A percentile compares a stretch with the other conserved stretches of the same genome.
phyloP scores from a whole-genome alignment of 495 filamentous ascomycete species.

The Poronia punctata region DNA sequence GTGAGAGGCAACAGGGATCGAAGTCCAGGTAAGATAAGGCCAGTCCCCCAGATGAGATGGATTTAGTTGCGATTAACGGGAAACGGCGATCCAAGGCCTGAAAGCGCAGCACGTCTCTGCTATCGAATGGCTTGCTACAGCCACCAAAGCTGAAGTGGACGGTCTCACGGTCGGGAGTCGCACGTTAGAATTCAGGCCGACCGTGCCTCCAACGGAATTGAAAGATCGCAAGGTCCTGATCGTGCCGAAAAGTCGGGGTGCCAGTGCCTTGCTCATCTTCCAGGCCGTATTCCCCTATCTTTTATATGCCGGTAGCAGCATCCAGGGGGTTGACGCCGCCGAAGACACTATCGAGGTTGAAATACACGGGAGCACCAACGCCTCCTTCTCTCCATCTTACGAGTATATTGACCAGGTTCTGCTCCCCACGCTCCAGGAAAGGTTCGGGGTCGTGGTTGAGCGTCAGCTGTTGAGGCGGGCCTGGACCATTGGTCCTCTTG shows the following conservation, averaged over 20 bases:
- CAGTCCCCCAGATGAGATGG: background rate
- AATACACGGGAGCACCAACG: slow-evolving; percentile 74
- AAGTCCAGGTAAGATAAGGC: slow-evolving; percentile 30
- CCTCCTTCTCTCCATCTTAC: slow-evolving; percentile 61
- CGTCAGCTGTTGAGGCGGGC: slow-evolving; percentile 52
- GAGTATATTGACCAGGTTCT: slow-evolving; percentile 76
- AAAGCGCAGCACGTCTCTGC: slow-evolving; percentile 70
- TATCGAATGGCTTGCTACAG: slow-evolving; percentile 56
- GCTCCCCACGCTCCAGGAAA: slow-evolving; percentile 55
- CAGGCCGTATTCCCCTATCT: slow-evolving; percentile 79
- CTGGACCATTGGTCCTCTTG: slow-evolving; percentile 56
- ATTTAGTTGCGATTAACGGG: background rate
- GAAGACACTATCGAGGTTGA: slow-evolving; percentile 45
- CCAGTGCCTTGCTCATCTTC: slow-evolving; percentile 62
- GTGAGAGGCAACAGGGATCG: slow-evolving; percentile 61
- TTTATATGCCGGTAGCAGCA: slow-evolving; percentile 50
- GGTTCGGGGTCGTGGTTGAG: slow-evolving; percentile 54
- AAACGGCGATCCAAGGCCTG: slow-evolving; percentile 43
- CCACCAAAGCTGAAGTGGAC: slow-evolving; percentile 51
- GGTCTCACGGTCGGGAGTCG: slow-evolving; percentile 51
- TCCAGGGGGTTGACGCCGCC: no score
- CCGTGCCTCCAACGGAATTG: slow-evolving; percentile 29
- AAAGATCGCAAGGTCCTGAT: slow-evolving; percentile 35
- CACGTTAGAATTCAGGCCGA: slow-evolving; percentile 46
- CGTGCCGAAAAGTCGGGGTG: slow-evolving; percentile 33